Conservation (phyloP, 1,284 basidiomycete genomes). For the Coriolopsis trogii region DNA sequence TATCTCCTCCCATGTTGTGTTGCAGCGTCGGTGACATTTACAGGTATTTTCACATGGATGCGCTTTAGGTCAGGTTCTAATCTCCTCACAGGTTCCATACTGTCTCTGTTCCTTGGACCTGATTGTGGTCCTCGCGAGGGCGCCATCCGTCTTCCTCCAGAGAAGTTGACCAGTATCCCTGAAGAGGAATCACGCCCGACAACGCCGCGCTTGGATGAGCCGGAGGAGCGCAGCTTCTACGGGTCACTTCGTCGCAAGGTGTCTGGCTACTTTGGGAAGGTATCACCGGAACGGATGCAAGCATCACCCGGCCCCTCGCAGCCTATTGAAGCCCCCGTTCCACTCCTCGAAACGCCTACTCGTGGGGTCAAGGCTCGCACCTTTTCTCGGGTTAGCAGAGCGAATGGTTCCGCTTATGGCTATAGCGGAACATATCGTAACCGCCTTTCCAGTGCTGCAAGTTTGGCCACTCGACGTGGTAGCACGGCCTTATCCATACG, state of each 20-base stretch:
- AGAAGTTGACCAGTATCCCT: slow-evolving; percentile 67
- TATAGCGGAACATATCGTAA: slow-evolving; percentile 61
- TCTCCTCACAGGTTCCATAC: slow-evolving; percentile 64
- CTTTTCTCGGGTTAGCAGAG: slow-evolving; percentile 56
- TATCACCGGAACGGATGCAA: slow-evolving; percentile 43
- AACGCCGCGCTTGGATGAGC: slow-evolving; percentile 52
- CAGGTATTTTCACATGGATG: slow-evolving; percentile 49
- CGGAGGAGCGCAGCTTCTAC: slow-evolving; percentile 30
- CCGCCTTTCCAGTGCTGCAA: slow-evolving; percentile 45
- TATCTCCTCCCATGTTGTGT: slow-evolving; percentile 92
- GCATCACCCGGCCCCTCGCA: slow-evolving; percentile 31
- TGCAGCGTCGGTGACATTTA: slow-evolving; percentile 74
- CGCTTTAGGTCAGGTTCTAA: slow-evolving; percentile 2
- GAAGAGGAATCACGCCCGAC: slow-evolving; percentile 51
- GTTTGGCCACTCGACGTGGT: slow-evolving; percentile 45
- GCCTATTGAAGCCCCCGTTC: slow-evolving; percentile 44
- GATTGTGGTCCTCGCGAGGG: slow-evolving; percentile 91
- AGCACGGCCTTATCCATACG: slow-evolving; percentile 50
- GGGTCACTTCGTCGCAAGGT: slow-evolving; percentile 31
- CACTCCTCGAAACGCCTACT: slow-evolving; percentile 46
- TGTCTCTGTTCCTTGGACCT: slow-evolving; percentile 87
- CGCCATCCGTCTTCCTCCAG: slow-evolving; percentile 76
- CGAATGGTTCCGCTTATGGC: slow-evolving; percentile 80
- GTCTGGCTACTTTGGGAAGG: slow-evolving; percentile 55
- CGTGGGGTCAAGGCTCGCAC: slow-evolving; percentile 45